A percentile compares a stretch with the other conserved stretches of the same genome.
Evolutionary conservation across 495 filamentous ascomycete species (phyloP).

Genomic region (Lichenothelia convexa): DNA sequence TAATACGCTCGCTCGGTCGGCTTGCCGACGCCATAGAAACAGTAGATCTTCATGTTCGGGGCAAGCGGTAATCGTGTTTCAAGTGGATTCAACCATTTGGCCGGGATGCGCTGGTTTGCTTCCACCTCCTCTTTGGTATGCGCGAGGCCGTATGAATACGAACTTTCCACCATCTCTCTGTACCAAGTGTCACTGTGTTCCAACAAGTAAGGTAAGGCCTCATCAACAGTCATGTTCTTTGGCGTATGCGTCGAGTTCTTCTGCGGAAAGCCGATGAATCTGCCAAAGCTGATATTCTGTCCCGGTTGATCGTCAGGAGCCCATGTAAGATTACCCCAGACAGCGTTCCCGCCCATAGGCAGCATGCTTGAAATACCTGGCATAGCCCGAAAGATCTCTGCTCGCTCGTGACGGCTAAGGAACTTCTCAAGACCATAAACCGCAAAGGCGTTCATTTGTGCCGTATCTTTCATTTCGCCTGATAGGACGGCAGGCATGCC

Average conservation of each 20-base stretch:
- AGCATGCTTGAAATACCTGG: constrained; percentile 93
- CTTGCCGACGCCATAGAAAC: constrained; percentile 91
- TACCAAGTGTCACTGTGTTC: constrained; percentile 76
- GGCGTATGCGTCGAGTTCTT: constrained; percentile 38
- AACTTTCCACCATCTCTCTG: constrained; percentile 41
- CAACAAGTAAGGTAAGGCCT: constrained; percentile 60
- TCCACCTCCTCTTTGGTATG: constrained; percentile 67
- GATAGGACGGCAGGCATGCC: constrained; percentile 79
- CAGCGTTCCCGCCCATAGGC: constrained; percentile 81
- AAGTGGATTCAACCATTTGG: constrained; percentile 89
- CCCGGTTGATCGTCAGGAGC: constrained; percentile 73
- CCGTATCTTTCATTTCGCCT: constrained; percentile 96
- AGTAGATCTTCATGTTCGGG: constrained; percentile 87
- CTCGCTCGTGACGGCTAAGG: constrained; percentile 69
- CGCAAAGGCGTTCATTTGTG: constrained; percentile 91
- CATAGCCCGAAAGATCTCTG: constrained; percentile 92
- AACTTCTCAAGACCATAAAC: constrained; percentile 97
- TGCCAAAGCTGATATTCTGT: constrained; percentile 55
- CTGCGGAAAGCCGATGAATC: constrained; percentile 71
- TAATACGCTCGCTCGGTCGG: constrained; percentile 82
- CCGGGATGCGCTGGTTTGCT: constrained; percentile 59
- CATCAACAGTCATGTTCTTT: constrained; percentile 61
- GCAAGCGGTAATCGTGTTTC: constrained; percentile 78
- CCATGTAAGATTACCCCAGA: constrained; percentile 83
- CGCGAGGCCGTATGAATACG: constrained; percentile 81